These are phyloP conservation scores for Marasmius oreades DNA, from an alignment of 1,284 basidiomycete species.

Conservation along the genomic window DNA sequence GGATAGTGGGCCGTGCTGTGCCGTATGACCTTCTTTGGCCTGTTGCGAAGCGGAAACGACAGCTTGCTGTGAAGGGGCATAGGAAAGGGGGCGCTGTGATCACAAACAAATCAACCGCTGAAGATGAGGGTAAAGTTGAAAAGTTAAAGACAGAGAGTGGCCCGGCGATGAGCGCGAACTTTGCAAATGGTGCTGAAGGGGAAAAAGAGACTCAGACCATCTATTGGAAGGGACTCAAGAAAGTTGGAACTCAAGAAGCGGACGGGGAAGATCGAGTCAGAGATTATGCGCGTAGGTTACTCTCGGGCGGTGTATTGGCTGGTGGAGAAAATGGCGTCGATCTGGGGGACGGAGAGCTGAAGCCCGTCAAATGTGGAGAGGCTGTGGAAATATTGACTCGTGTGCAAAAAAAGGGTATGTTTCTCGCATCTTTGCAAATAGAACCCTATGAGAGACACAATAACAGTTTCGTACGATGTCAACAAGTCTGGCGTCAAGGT, in stretches of 20 bases:
- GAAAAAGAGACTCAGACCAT: neutral
- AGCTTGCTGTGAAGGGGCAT: conserved; percentile 12
- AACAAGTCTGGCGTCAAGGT: conserved; percentile 86
- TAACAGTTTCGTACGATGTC: conserved; percentile 87
- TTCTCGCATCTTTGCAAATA: conserved; percentile 9
- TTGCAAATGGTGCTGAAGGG: neutral
- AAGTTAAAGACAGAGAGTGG: neutral
- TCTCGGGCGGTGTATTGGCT: neutral
- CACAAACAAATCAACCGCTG: conserved; percentile 6
- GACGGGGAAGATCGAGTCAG: neutral
- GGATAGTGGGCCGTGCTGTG: conserved; percentile 46
- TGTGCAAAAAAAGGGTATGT: conserved; percentile 81
- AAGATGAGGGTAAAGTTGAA: conserved; percentile 17
- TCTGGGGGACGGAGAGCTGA: conserved; percentile 31
- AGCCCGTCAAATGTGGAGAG: conserved; percentile 72
- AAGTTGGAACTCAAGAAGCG: neutral
- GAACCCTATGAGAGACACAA: conserved; percentile 1
- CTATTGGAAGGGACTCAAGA: neutral
- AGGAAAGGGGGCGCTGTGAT: neutral
- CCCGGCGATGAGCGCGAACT: no score
- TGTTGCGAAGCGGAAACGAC: conserved; percentile 37
- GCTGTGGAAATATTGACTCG: conserved; percentile 89
- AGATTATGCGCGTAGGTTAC: neutral
- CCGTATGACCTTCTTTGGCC: conserved; percentile 76
- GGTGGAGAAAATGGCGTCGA: neutral